Conservation (phyloP, 2,329 filamentous ascomycete species). For the Lasiodiplodia sp. region DNA sequence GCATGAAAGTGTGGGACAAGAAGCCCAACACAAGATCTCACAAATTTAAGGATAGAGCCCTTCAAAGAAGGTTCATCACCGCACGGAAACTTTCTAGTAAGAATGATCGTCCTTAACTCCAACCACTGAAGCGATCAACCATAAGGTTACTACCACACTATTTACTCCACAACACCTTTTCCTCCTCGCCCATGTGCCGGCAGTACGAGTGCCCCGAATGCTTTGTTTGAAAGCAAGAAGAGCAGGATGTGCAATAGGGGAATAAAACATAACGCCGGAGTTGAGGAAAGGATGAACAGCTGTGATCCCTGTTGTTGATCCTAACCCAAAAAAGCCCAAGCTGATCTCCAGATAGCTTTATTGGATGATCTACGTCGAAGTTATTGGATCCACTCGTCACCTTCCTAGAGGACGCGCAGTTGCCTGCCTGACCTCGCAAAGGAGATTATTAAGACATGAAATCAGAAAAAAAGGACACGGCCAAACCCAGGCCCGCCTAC, state of each 20-base stretch:
- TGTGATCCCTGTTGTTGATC: constrained; percentile 22
- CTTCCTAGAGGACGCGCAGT: constrained; percentile 11
- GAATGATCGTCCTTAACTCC: neutral
- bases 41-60: neutral
- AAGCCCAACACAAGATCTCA: neutral
- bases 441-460: constrained; percentile 26
- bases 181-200: neutral
- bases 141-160: neutral
- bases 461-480: constrained; percentile 13
- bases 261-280: constrained; percentile 1
- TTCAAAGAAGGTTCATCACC: neutral
- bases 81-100: neutral
- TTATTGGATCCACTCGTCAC: constrained; percentile 25
- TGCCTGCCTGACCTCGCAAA: constrained; percentile 12
- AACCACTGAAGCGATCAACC: neutral
- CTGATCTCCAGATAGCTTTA: constrained; percentile 19
- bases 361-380: constrained; percentile 22
- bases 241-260: neutral
- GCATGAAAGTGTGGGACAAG: neutral
- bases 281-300: constrained; percentile 4
- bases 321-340: constrained; percentile 11
- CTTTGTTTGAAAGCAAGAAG: neutral
- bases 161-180: constrained; percentile 12
- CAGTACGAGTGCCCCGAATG: neutral
- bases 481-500: constrained; percentile 26